Base-by-base conservation (phyloP, 495 filamentous ascomycete species). In the Mytilinidion resinicola region DNA sequence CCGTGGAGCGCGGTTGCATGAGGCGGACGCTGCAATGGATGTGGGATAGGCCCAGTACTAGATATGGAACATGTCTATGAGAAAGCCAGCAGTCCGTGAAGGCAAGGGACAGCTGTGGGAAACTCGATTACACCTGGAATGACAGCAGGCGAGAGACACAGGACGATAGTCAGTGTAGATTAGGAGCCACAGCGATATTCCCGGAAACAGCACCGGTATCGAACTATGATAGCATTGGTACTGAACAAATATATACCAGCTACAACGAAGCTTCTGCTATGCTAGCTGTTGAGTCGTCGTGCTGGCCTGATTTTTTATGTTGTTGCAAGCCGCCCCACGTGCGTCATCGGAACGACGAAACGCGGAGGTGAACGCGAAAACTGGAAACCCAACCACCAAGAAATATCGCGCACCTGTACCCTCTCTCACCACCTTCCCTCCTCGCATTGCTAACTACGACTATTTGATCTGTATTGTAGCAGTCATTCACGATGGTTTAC, bases 1-100 rank as follows among this genome's bases (percentile, higher is more conserved):
- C 86, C 90, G 8, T 98, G 93, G 93, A 92, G 88, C 63, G 91
- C 93, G 7, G 90, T 97, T 51, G 86, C 87, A 60, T 95, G 75
- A 66, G 33, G 37, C 43, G 34, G 15, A 46, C 15, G 42, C 9
- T 15, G 8, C 8, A 46, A 15, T 46, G 15, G 33, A 25, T 49
- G 12, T n/a, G 46, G 17, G 12, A 2, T 2, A 9, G 11, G 39
- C 12, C 3, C 17, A 3, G 4, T 42, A 14, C 4, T 8, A 42
- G 17, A 14, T 9, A 42, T 9, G 12, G 17, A 12, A 8, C 11
- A 12, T 12, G 12, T 42, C 1, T 8, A 2, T 14, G 11, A 4
- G 39, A 14, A 42, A 42, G 20, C 42, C 15, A 46, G 15, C 42
- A 46, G 15, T 17, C 20, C 15, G 15, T 2, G 42, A 15, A 46